Base-by-base conservation (phyloP, 495 filamentous ascomycete genomes). In the Elasticomyces elasticus region DNA sequence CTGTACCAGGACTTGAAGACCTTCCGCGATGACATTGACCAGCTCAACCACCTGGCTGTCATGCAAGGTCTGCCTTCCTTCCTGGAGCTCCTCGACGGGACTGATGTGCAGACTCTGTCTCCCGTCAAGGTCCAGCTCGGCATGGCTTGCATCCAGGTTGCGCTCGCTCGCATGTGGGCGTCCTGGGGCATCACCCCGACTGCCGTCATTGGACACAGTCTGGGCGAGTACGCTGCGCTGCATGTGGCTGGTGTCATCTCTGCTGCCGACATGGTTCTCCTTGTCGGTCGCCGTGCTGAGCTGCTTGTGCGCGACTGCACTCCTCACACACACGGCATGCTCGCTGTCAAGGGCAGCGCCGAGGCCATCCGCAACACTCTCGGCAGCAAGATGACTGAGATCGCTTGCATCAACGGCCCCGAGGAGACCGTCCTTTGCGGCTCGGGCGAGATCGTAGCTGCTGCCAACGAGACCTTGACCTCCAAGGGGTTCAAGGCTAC, bases 141-240 rank as follows among this genome's bases (percentile, higher is more conserved):
- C 22, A 75, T 87, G 25, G 79, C 78, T 19, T 87, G 81, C 56
- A 78, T 94, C 54, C 85, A 95, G 67, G 91, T 95, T 77, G 88
- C 89, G 3, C 73, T 94, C 47, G 82, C 86, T 22, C 81, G 80
- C 45, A 77, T 89, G 52, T 95, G 89, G 89, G 69, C 61, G 20
- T 83, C 86, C 7, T 84, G 87, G 77, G 89, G 86, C 31, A 75
- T 94, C 53, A 79, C 68, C 22, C 89, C 89, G 19, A 73, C 77
- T 48, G 84, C 81, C 35, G 86, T 94, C 1, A 72, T 95, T 31
- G 90, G 90, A 22, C 90, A 96, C 71, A 94, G 87, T 65, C 62
- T 82, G 12, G 89, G 89, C 53, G 89, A 95, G 66, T 95, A 91
- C 69, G 87, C 89, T 43, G 89, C 90, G 15, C 72, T 95, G 1